Evolutionary conservation across 2,329 filamentous ascomycete genomes (phyloP), one percentile per base, ranked within the genome.

Genomic region (Fusarium neocosmosporiellum): DNA sequence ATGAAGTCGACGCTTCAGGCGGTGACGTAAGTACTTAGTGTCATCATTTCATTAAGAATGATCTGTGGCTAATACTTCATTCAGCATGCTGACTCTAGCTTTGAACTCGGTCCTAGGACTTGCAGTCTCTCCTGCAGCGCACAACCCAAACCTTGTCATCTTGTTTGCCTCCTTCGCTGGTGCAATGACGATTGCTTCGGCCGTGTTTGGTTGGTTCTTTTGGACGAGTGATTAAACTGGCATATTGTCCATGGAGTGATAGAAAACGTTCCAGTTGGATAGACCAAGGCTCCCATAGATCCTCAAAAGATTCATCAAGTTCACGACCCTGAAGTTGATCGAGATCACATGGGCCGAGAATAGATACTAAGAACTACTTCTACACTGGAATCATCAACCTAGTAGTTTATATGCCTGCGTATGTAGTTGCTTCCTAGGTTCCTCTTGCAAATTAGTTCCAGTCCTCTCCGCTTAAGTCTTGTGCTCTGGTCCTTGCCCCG

Each of bases 1-100:
- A 58, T 58, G 54, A 58, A 58, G 54, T 58, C 54, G 34, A 58
- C 54, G 1, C 54, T 58, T 29, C 54, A 58, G 20, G 54, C 54
- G 7, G 54, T 58, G 11, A 58, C 54, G 54, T 58, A 24, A 58
- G 54, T 58, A 27, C 18, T 39, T 10, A 11, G 0, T 33, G n/a
- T 8, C 48, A 9, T 31, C 4, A 14, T 20, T 20, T 8, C 43
- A 53, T 53, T 11, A 36, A 34, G 3, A 27, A 24, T 34, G 11
- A 27, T 33, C 33, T 16, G 20, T 20, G 10, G 8, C 54, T 58
- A 37, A 58, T n/a, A 31, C 34, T 20, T 29, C 5, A n/a, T 55
- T 34, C 22, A 58, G 54, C 7, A 58, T 58, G 54, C 20, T 58
- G 9, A 58, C 54, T 10, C n/a, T 58, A 18, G 54, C 54, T 27